Conservation (phyloP, 106 monocot genomes). For the Posidonia australis region DNA sequence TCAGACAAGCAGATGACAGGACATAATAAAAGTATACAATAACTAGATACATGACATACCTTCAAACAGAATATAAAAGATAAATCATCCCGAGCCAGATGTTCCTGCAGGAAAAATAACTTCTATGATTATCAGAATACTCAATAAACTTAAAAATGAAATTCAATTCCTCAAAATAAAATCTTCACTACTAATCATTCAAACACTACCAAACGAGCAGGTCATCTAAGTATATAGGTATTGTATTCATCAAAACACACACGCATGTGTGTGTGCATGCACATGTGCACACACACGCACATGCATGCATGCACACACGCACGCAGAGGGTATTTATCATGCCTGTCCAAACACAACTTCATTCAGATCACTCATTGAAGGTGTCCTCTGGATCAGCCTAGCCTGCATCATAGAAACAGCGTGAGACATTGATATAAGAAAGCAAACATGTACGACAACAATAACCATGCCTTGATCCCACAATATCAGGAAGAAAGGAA, state of each 20-base stretch:
- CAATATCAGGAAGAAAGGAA: no score
- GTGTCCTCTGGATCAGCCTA: slow-evolving; percentile 72
- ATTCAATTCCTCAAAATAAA: neutral
- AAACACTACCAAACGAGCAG: no score
- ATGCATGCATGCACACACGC: no score
- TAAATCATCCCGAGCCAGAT: slow-evolving; percentile 70
- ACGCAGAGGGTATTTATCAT: slow-evolving; percentile 4
- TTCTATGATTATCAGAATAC: neutral
- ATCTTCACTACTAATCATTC: no score
- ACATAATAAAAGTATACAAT: no score
- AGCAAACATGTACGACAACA: no score
- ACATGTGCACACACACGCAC: no score
- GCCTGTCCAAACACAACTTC: slow-evolving; percentile 96
- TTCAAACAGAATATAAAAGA: slow-evolving; percentile 82
- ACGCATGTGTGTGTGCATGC: no score
- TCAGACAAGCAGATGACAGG: no score
- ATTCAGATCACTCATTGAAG: slow-evolving; percentile 97
- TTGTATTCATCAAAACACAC: no score
- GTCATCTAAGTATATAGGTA: no score
- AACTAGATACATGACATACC: slow-evolving; percentile 32
- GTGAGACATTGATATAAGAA: neutral
- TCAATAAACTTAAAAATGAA: neutral
- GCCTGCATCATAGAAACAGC: slow-evolving; percentile 38
- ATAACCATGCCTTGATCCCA: no score
- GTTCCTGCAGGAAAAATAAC: slow-evolving; percentile 53